These are phyloP conservation scores for Phaeosphaeriaceae sp. DNA, from an alignment of 2,329 filamentous ascomycete species.

Conservation along the genomic window DNA sequence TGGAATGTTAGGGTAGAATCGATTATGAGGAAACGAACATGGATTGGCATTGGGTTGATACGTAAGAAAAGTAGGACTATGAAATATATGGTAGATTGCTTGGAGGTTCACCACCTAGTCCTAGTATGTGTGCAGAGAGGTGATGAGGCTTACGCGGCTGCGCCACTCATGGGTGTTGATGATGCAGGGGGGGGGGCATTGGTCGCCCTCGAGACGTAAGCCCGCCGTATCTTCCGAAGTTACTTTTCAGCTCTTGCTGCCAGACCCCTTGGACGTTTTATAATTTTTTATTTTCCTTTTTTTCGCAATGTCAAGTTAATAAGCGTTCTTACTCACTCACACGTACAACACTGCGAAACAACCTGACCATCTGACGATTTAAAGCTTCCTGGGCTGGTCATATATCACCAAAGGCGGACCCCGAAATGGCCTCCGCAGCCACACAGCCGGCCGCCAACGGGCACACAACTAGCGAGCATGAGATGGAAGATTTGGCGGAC, in stretches of 20 bases:
- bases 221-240: constrained; percentile 21
- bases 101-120: no score
- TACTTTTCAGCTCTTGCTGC: no score
- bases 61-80: no score
- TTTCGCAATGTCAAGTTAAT: no score
- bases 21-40: neutral
- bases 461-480: constrained; percentile 36
- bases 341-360: no score
- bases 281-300: no score
- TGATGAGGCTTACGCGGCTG: constrained; percentile 12
- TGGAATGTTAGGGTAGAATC: constrained; percentile 37
- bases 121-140: neutral
- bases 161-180: constrained; percentile 11
- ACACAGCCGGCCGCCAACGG: constrained; percentile 29
- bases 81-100: no score
- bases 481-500: constrained; percentile 46
- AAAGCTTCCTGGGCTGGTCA: no score
- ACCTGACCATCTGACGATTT: no score
- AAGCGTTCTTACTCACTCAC: no score
- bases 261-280: no score
- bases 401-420: no score
- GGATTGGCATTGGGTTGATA: neutral
- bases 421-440: constrained; percentile 36
- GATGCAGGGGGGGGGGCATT: constrained; percentile 26
- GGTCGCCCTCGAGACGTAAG: constrained; percentile 21